Percentiles rank a stretch among this genome's conserved stretches.
These are phyloP conservation scores for Kazachstania bromeliacearum DNA, from an alignment of 805 yeast genomes.

Conservation along the genomic window DNA sequence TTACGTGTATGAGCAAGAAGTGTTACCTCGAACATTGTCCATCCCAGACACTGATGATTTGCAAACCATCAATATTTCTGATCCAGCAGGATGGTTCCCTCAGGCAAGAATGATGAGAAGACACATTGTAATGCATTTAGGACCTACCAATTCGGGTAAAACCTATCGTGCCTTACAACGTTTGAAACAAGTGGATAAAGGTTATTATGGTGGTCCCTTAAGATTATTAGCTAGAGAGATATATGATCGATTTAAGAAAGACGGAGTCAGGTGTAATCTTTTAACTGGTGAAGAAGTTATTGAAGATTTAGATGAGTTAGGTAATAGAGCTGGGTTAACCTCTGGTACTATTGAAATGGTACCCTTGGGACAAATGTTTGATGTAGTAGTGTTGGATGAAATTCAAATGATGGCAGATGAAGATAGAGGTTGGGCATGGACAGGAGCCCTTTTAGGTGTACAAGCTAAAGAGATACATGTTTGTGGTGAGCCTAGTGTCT, in stretches of 20 bases:
- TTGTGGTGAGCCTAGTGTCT: slow-evolving; percentile 87
- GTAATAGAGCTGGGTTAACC: slow-evolving; percentile 64
- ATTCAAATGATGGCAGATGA: slow-evolving; percentile 87
- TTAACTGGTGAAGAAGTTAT: slow-evolving; percentile 94
- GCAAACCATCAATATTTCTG: slow-evolving; percentile 35
- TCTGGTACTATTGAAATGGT: slow-evolving; percentile 94
- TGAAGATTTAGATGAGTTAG: slow-evolving; percentile 56
- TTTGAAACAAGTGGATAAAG: slow-evolving; percentile 55
- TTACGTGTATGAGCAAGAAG: slow-evolving; percentile 19
- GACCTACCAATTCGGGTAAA: slow-evolving; percentile 96
- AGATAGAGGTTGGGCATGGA: slow-evolving; percentile 88
- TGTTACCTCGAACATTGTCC: slow-evolving; percentile 8
- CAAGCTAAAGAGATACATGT: slow-evolving; percentile 78
- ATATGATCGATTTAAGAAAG: slow-evolving; percentile 64
- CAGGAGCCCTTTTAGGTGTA: slow-evolving; percentile 79
- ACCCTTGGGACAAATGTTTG: slow-evolving; percentile 56
- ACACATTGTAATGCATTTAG: slow-evolving; percentile 83
- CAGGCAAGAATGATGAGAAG: slow-evolving; percentile 72
- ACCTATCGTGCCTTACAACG: slow-evolving; percentile 73
- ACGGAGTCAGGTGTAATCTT: slow-evolving; percentile 66
- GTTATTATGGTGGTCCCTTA: slow-evolving; percentile 92
- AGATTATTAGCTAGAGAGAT: slow-evolving; percentile 86
- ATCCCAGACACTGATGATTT: slow-evolving; percentile 6
- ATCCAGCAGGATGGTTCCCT: slow-evolving; percentile 78
- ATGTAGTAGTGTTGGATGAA: slow-evolving; percentile 88